phyloP scores from a whole-genome alignment of 2,329 filamentous ascomycete genomes.

The Thielaviopsis euricoi region DNA sequence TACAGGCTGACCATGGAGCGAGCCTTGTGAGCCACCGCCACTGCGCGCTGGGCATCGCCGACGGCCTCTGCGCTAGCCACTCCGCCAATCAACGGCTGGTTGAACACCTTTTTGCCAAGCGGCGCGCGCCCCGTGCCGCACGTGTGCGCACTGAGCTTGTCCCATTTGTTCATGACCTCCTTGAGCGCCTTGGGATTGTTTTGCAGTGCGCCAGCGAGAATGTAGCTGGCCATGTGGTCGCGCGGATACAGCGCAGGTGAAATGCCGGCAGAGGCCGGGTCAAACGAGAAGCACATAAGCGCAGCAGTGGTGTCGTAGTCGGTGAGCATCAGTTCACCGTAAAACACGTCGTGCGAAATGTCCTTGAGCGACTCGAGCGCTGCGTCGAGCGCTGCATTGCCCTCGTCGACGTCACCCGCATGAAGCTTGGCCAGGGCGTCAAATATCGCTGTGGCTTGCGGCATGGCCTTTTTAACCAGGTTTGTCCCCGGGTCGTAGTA shows the following conservation, averaged over 20 bases:
- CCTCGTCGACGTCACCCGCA: constrained; percentile 23
- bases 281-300: constrained; percentile 39
- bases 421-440: constrained; percentile 30
- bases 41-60: background rate
- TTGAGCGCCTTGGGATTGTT: constrained; percentile 48
- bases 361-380: constrained; percentile 44
- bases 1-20: constrained; percentile 30
- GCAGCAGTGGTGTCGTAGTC: constrained; percentile 34
- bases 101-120: constrained; percentile 4
- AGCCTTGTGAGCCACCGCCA: constrained; percentile 20
- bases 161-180: constrained; percentile 33
- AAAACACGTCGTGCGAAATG: constrained; percentile 52
- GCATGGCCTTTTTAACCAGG: constrained; percentile 7
- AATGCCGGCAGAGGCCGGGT: constrained; percentile 15
- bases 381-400: constrained; percentile 25
- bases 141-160: constrained; percentile 21
- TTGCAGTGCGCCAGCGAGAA: constrained; percentile 40
- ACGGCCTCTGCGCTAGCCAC: background rate
- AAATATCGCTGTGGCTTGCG: constrained; percentile 22
- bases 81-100: background rate
- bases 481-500: constrained; percentile 27
- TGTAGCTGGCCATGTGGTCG: constrained; percentile 37
- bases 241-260: constrained; percentile 18
- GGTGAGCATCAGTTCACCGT: constrained; percentile 45
- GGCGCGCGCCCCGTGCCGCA: constrained; percentile 20